Evolutionary conservation across 2,329 filamentous ascomycete genomes (phyloP).

Genomic region (Arachnomyces sp.): DNA sequence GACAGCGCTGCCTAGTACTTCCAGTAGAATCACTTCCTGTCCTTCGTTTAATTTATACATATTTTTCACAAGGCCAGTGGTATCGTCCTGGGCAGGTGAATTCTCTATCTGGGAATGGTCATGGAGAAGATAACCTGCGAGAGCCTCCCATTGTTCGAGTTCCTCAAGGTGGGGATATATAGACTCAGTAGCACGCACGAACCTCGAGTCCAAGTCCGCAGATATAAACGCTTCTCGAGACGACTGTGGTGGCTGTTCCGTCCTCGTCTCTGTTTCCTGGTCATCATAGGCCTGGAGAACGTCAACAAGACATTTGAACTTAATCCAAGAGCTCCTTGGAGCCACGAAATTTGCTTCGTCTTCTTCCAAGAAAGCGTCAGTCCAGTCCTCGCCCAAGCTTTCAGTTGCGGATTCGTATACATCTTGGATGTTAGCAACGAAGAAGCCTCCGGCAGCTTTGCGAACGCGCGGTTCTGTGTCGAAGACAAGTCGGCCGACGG

Average conservation of each 20-base stretch:
- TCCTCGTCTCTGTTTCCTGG: slow-evolving; percentile 40
- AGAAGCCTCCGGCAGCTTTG: slow-evolving; percentile 84
- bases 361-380: slow-evolving; percentile 63
- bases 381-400: slow-evolving; percentile 71
- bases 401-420: slow-evolving; percentile 72
- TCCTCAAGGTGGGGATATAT: slow-evolving; percentile 77
- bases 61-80: slow-evolving; percentile 59
- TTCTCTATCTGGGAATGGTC: slow-evolving; percentile 68
- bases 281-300: slow-evolving; percentile 74
- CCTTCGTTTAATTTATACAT: slow-evolving; percentile 64
- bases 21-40: slow-evolving; percentile 79
- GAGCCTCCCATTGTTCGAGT: slow-evolving; percentile 75
- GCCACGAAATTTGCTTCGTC: slow-evolving; percentile 64
- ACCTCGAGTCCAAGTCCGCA: slow-evolving; percentile 66
- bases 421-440: slow-evolving; percentile 78
- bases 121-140: slow-evolving; percentile 85
- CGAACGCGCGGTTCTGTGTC: slow-evolving; percentile 78
- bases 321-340: slow-evolving; percentile 78
- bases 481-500: slow-evolving; percentile 79
- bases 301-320: slow-evolving; percentile 82
- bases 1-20: slow-evolving; percentile 77
- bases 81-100: slow-evolving; percentile 47
- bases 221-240: slow-evolving; percentile 46
- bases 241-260: slow-evolving; percentile 17
- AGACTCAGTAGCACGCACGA: slow-evolving; percentile 76